Evolutionary conservation across 2,329 filamentous ascomycete species (phyloP).

Genomic region (Pestalotiopsis sp.): DNA sequence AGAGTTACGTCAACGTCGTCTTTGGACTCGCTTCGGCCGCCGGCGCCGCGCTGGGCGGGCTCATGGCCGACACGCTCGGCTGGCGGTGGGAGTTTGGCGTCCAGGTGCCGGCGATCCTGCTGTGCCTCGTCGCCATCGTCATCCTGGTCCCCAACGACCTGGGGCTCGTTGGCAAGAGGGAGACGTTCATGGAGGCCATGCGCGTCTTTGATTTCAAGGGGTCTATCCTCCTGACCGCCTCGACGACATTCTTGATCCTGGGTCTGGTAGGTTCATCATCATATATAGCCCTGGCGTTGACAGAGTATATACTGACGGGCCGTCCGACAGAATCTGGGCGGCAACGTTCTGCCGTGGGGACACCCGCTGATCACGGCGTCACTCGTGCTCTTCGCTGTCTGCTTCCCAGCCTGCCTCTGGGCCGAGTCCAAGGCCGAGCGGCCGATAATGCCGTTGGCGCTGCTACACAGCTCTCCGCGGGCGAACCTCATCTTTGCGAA

Average conservation of each 20-base stretch:
- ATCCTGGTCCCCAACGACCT: conserved; percentile 53
- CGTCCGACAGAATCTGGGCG: conserved; percentile 54
- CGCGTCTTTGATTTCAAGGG: conserved; percentile 59
- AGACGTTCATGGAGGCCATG: conserved; percentile 50
- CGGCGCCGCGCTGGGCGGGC: conserved; percentile 70
- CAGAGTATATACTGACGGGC: not conserved
- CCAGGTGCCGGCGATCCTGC: conserved; percentile 54
- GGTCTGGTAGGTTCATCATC: conserved; percentile 47
- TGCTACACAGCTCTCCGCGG: conserved; percentile 52
- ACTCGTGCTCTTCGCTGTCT: conserved; percentile 47
- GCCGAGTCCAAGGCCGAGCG: conserved; percentile 51
- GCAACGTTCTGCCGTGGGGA: conserved; percentile 65
- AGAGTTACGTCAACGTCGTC: conserved; percentile 69
- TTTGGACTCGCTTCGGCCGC: conserved; percentile 60
- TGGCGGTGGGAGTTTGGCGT: conserved; percentile 75
- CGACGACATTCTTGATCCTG: conserved; percentile 60
- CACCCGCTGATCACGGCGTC: conserved; percentile 59
- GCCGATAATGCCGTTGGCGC: conserved; percentile 62
- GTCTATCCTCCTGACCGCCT: conserved; percentile 52
- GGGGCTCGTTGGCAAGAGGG: conserved; percentile 47
- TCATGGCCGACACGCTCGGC: conserved; percentile 69
- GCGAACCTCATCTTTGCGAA: conserved; percentile 61
- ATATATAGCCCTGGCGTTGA: not conserved
- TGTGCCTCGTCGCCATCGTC: conserved; percentile 47
- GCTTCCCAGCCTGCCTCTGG: conserved; percentile 53